A percentile compares a stretch with the other conserved stretches of the same genome.
Evolutionary conservation across 441 rosid genomes (phyloP).

Genomic region (Cnidoscolus chayamansa): DNA sequence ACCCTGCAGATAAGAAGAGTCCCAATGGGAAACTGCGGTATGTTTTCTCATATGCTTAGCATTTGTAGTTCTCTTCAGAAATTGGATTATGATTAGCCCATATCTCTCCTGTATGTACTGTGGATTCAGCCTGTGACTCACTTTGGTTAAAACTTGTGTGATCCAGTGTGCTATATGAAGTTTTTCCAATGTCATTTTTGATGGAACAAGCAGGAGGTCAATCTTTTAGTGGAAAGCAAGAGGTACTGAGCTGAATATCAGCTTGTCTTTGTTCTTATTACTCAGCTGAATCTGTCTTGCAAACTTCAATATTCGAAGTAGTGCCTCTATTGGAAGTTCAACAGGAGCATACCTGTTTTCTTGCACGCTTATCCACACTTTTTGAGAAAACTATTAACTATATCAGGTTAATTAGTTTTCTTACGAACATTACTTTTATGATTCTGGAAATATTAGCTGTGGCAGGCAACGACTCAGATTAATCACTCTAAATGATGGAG

Average conservation of each 20-base stretch:
- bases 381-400: neutral
- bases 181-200: conserved; percentile 94
- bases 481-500: neutral
- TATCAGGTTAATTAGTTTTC: too few relatives aligned
- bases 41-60: conserved; percentile 17
- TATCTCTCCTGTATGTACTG: neutral
- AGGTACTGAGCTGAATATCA: conserved; percentile 37
- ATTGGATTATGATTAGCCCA: neutral
- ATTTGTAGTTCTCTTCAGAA: neutral
- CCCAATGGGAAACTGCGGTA: conserved; percentile 94
- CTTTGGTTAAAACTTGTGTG: conserved; percentile 17
- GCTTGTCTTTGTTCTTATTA: neutral
- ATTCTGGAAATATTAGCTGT: neutral
- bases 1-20: conserved; percentile 96
- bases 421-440: too few relatives aligned
- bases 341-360: neutral
- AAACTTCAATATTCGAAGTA: conserved; percentile 2
- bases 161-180: conserved; percentile 84
- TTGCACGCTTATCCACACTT: neutral
- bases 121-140: neutral
- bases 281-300: neutral
- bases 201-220: conserved; percentile 99
- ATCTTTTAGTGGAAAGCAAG: conserved; percentile 79
- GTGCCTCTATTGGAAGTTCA: neutral
- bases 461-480: neutral